Conservation (phyloP, 2,329 filamentous ascomycete species). For the Byssothecium circinans region DNA sequence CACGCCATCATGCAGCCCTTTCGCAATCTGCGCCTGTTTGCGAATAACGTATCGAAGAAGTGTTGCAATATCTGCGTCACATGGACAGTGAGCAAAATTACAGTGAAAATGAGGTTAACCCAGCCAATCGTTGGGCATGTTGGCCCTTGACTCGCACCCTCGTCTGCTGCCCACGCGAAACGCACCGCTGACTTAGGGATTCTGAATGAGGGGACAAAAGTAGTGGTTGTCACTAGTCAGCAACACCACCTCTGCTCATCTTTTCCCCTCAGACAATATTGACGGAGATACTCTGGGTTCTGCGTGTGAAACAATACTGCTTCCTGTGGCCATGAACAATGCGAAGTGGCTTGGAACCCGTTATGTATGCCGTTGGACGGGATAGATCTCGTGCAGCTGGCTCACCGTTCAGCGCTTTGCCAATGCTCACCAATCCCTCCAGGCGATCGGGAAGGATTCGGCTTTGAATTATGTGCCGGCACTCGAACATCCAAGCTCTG, state of each 20-base stretch:
- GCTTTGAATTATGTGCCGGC: not conserved
- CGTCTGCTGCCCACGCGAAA: not conserved
- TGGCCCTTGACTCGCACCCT: not conserved
- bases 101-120: not conserved
- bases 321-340: not conserved
- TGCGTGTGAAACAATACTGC: not conserved
- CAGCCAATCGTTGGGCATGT: not conserved
- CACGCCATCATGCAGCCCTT: conserved; percentile 1
- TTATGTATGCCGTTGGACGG: too few relatives aligned
- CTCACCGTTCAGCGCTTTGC: conserved; percentile 4
- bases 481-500: not conserved
- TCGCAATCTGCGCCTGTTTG: not conserved
- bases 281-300: not conserved
- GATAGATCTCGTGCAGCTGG: conserved; percentile 7
- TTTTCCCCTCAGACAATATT: not conserved
- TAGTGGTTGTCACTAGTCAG: not conserved
- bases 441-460: conserved; percentile 11
- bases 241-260: not conserved
- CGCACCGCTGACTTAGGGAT: not conserved
- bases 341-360: conserved; percentile 7
- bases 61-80: not conserved
- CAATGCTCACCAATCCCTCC: not conserved
- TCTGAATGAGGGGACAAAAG: not conserved
- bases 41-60: not conserved
- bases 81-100: not conserved